Percentiles rank a stretch among this genome's conserved stretches.
Evolutionary conservation across 192 early-diverging fungal genomes (phyloP).

Genomic region (Coemansia sp.): DNA sequence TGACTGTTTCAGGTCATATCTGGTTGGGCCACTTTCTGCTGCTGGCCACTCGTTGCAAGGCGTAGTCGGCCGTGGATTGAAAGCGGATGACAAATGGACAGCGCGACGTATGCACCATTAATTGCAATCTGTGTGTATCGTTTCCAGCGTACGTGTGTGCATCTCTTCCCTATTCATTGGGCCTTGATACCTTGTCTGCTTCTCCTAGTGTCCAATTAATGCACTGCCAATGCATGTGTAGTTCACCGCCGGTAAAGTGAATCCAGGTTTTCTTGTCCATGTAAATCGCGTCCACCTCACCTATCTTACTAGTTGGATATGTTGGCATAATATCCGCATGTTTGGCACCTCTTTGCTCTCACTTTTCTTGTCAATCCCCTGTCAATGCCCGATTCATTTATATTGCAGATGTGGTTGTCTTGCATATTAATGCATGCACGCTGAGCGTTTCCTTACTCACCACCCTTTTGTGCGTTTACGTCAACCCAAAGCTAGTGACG

Average conservation of each 20-base stretch:
- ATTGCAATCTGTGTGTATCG: not conserved
- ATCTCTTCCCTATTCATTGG: not conserved
- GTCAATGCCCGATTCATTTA: not conserved
- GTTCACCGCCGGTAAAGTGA: not conserved
- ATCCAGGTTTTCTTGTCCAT: not conserved
- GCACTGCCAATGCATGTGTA: not conserved
- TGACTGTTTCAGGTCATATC: not conserved
- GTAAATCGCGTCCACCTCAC: not conserved
- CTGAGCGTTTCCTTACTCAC: constrained; percentile 6
- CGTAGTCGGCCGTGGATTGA: not conserved
- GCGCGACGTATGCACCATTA: not conserved
- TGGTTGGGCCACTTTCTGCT: not conserved
- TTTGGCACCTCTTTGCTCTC: not conserved
- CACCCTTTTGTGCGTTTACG: not conserved
- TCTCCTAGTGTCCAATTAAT: not conserved
- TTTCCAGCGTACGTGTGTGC: not conserved
- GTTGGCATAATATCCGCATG: not conserved
- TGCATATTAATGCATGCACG: not conserved
- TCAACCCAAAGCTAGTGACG: not conserved
- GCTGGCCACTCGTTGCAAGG: not conserved
- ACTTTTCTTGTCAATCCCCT: not conserved
- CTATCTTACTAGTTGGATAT: not conserved
- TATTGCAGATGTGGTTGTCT: not conserved
- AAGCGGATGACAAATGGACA: not conserved
- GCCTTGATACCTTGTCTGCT: not conserved